Evolutionary conservation across 352 stramenopile species (phyloP), one percentile per base, ranked within the genome.

Genomic region (Pythium diclinum): DNA sequence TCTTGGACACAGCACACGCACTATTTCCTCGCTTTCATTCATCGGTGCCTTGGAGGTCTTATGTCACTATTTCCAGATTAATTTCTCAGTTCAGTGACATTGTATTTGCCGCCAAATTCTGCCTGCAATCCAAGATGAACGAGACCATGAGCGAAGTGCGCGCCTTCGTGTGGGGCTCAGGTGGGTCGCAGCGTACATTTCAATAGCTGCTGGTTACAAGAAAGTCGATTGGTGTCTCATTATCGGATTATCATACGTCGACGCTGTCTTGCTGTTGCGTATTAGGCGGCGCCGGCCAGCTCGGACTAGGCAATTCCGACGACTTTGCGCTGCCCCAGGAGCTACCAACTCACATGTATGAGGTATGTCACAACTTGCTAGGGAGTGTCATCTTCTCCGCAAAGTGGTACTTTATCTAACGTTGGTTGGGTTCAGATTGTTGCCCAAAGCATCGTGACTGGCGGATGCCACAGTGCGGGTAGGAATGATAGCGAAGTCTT

Each of bases 381-480:
- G 25, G 4, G 25, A 28, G 25, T 28, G 25, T 3, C 25, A 3
- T 28, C 25, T 28, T 28, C 25, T 28, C 25, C 25, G 4, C 25
- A 28, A 28, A 2, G 25, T 28, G 25, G 25, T 28, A 28, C 2
- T 28, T 28, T 28, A 28, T 28, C 25, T 28, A 28, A 28, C 25
- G 25, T 28, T 28, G 25, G 4, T 3, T 28, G 2, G 25, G 2
- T 9, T 44, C 33, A 78, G 69, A 33, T 79, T 19, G 44, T 63
- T 40, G 30, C 81, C 7, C 33, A 72, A 28, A 79, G 73, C 1
- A 61, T 92, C 47, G 69, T 46, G 6, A 86, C 80, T 8, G 83
- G 85, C 30, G 85, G 85, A 36, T 89, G 85, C 42, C 85, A 94
- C 55, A 91, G 69, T 52, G 77, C 79, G 74, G 85, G 85, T 94